phyloP scores from a whole-genome alignment of 78 protist genomes.

The slime mould (Dictyostelium discoideum) region DNA sequence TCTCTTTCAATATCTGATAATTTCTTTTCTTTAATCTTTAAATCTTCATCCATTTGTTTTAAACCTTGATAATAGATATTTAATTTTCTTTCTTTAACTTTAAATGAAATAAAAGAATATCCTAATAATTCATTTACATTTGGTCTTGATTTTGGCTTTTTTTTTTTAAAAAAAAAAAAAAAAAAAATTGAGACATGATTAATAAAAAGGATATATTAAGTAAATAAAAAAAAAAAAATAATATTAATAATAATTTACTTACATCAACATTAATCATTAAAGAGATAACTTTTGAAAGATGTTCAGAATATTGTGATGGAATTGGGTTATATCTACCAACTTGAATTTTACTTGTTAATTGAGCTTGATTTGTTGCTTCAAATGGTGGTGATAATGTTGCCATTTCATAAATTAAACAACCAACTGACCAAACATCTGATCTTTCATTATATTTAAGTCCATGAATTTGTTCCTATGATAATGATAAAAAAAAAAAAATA shows the following conservation, averaged over 20 bases:
- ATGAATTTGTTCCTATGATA: slow-evolving; percentile 76
- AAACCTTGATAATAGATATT: slow-evolving; percentile 50
- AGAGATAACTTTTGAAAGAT: slow-evolving; percentile 40
- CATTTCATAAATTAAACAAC: slow-evolving; percentile 89
- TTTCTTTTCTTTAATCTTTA: slow-evolving; percentile 45
- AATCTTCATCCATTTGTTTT: slow-evolving; percentile 70
- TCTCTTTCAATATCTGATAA: slow-evolving; percentile 20
- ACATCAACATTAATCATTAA: slow-evolving; percentile 64
- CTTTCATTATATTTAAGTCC: slow-evolving; percentile 87
- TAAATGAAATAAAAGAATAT: slow-evolving; percentile 21
- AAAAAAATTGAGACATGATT: neutral
- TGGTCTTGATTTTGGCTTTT: slow-evolving; percentile 29
- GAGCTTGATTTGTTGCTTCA: slow-evolving; percentile 78
- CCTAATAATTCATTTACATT: slow-evolving; percentile 51
- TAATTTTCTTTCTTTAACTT: slow-evolving; percentile 65
- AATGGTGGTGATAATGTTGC: slow-evolving; percentile 87
- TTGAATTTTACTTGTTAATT: slow-evolving; percentile 78
- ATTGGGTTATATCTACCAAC: slow-evolving; percentile 62
- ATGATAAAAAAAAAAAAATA: too few relatives aligned
- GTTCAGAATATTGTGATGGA: slow-evolving; percentile 41
- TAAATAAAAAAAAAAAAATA: neutral
- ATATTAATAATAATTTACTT: slow-evolving; percentile 11
- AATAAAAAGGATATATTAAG: neutral
- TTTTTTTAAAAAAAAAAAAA: neutral
- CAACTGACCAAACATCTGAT: slow-evolving; percentile 94